Base-by-base conservation (phyloP, 2,329 filamentous ascomycete genomes). In the Ophiostoma australiae region DNA sequence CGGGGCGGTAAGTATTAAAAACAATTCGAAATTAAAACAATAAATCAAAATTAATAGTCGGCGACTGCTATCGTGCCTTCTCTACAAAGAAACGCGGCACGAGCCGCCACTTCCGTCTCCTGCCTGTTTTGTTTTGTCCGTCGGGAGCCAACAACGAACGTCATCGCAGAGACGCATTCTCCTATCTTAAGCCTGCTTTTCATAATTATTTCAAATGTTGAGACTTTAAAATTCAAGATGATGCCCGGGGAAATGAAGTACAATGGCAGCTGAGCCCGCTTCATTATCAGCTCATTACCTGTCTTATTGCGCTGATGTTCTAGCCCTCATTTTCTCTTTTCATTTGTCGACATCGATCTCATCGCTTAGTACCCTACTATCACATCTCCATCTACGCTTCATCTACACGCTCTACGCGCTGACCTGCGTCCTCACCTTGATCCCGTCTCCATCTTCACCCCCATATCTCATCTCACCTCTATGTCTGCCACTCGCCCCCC, bases 31-130 rank as follows among this genome's bases (percentile, higher is more conserved):
- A 63, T 20, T 35, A 35, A 11, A 27, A 35, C 15, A 27, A 23
- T n/a, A 52, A 52, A n/a, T 58, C 17, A 58, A 13, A 13, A 31
- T 58, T 4, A 58, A 58, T 27, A 13, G n/a, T 27, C 52, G 2
- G n/a, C 52, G n/a, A 58, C 52, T 15, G n/a, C 52, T 58, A 65
- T 66, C 63, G 63, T 17, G 61, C 35, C 35, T 37, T 39, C 20
- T 35, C 35, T 66, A 66, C 61, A 66, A 66, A 66, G 63, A 66
- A n/a, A 66, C 63, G 31, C 35, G 63, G 63, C 63, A 66, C 63
- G 63, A 66, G 7, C 63, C 63, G 63, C n/a, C 17, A 33, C 61
- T 35, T 33, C 55, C 52, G n/a, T 63, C 61, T 37, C 31, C 27
- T 65, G 33, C 61, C 31, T 35, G 2, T 35, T 33, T 27, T 31